A percentile compares a stretch with the other conserved stretches of the same genome.
Conservation (phyloP, 306 rosid species). For the Crataegus laevigata region DNA sequence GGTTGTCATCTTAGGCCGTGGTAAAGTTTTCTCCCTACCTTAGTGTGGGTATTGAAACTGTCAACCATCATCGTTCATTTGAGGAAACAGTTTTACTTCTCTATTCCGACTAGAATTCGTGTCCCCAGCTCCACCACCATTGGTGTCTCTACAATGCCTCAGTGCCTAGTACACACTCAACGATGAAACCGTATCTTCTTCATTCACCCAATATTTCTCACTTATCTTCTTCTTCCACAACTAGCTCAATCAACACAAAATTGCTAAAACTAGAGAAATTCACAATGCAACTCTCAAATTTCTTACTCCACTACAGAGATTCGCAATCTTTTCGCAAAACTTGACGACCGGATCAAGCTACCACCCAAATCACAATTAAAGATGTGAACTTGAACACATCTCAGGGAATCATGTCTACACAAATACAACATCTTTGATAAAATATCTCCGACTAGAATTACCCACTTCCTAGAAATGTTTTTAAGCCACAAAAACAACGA, state of each 20-base stretch:
- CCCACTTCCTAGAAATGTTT: background rate
- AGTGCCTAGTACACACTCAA: slow-evolving; percentile 67
- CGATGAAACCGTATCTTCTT: slow-evolving; percentile 61
- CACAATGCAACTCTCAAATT: background rate
- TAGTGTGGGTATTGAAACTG: slow-evolving; percentile 48
- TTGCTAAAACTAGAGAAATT: slow-evolving; percentile 1
- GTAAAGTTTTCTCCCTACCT: slow-evolving; percentile 65
- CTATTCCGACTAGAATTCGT: slow-evolving; percentile 11
- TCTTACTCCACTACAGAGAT: background rate
- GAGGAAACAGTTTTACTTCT: slow-evolving; percentile 61
- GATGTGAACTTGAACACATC: background rate
- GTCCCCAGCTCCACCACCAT: slow-evolving; percentile 19
- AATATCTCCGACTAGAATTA: background rate
- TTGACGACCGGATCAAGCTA: background rate
- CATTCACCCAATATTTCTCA: slow-evolving; percentile 62
- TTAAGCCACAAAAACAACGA: background rate
- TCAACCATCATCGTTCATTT: slow-evolving; percentile 40
- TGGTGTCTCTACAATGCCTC: slow-evolving; percentile 56
- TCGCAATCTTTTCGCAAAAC: background rate
- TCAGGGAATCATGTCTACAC: slow-evolving; percentile 2
- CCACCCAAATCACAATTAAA: background rate
- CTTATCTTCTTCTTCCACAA: slow-evolving; percentile 16
- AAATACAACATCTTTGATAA: slow-evolving; percentile 4
- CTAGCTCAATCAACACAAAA: slow-evolving; percentile 8
- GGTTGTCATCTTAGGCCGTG: too few species aligned